A percentile compares a stretch with the other conserved stretches of the same genome.
Evolutionary conservation across 306 rosid species (phyloP).

Genomic region (Delonix regia): DNA sequence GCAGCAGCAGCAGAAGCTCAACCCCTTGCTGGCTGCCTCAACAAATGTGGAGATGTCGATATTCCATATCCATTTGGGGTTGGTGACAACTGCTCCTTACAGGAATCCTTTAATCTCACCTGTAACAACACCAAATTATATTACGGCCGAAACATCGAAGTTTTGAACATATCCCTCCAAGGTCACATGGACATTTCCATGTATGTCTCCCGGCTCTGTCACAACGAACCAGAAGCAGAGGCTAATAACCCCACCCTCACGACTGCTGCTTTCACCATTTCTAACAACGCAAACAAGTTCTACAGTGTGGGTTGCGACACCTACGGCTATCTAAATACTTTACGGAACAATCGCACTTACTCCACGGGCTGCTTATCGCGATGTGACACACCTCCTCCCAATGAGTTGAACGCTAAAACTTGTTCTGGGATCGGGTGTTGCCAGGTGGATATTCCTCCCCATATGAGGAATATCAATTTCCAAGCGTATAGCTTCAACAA

Average conservation of each 20-base stretch:
- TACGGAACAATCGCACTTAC: background rate
- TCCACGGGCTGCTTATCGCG: conserved; percentile 23
- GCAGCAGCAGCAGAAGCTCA: background rate
- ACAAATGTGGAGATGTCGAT: conserved; percentile 32
- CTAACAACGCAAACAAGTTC: conserved; percentile 31
- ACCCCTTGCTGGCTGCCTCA: background rate
- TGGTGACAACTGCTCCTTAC: background rate
- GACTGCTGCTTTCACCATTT: background rate
- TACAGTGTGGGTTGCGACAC: conserved; percentile 28
- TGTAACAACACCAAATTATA: conserved; percentile 10
- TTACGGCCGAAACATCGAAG: background rate
- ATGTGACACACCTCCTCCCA: background rate
- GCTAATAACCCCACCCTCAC: background rate
- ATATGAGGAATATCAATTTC: background rate
- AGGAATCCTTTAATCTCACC: background rate
- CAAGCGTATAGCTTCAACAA: fast-evolving
- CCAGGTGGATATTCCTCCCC: conserved; percentile 32
- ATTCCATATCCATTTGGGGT: conserved; percentile 57
- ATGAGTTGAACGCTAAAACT: background rate
- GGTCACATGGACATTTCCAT: conserved; percentile 23
- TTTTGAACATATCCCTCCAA: conserved; percentile 27
- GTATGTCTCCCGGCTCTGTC: background rate
- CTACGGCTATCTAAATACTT: conserved; percentile 9
- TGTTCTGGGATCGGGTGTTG: conserved; percentile 38
- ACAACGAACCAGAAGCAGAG: background rate